These are phyloP conservation scores for Suhomyces panamericanus DNA, from an alignment of 1,139 yeast species.

Conservation along the genomic window DNA sequence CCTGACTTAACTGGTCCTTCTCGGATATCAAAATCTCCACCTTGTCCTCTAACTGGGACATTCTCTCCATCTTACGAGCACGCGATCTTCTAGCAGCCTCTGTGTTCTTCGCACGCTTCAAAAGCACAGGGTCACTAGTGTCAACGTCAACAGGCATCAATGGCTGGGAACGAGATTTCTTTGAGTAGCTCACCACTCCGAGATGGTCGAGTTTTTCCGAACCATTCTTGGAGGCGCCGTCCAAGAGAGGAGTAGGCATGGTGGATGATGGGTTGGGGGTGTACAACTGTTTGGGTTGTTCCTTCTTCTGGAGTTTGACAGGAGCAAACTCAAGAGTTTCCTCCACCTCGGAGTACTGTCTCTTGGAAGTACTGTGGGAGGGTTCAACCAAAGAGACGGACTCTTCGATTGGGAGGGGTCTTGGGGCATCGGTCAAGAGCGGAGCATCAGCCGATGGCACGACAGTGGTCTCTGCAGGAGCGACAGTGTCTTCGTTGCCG, in stretches of 20 bases:
- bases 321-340: conserved; percentile 26
- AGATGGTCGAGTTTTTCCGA: conserved; percentile 50
- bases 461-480: conserved; percentile 7
- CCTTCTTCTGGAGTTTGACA: conserved; percentile 11
- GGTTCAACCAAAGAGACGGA: conserved; percentile 6
- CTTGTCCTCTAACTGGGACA: conserved; percentile 75
- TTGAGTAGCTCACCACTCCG: conserved; percentile 64
- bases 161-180: conserved; percentile 59
- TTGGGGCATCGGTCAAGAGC: neutral
- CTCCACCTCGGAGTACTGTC: conserved; percentile 34
- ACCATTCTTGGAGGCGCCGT: conserved; percentile 9
- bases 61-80: conserved; percentile 88
- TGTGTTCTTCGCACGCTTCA: conserved; percentile 92
- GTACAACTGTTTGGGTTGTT: conserved; percentile 24
- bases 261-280: conserved; percentile 40
- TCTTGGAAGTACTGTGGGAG: conserved; percentile 20
- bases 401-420: conserved; percentile 3
- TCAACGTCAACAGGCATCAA: conserved; percentile 67
- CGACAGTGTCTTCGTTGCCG: conserved; percentile 34
- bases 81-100: conserved; percentile 97
- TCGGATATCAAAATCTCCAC: conserved; percentile 63
- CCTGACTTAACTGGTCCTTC: conserved; percentile 57
- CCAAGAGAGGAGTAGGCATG: conserved; percentile 33
- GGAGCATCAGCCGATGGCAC: conserved; percentile 4
- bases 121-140: conserved; percentile 62